Evolutionary conservation across 1,284 basidiomycete species (phyloP), one percentile per base, ranked within the genome.

Genomic region (Ganoderma sinense): DNA sequence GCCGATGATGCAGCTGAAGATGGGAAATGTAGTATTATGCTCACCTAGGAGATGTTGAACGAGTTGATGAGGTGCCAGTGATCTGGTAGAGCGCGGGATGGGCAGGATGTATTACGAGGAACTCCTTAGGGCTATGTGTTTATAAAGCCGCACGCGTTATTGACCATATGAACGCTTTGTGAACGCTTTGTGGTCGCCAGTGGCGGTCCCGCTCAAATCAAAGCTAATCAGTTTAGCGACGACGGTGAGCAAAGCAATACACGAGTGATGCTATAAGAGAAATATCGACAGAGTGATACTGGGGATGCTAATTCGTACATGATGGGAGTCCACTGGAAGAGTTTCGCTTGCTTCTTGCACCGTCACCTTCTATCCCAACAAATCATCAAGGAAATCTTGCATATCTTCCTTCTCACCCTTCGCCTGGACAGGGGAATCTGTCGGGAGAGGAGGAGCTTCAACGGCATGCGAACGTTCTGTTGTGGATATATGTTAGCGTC

Each of bases 331-430:
- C 23, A 11, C 20, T 26, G 23, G 23, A 23, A 14, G 2, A 23
- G 48, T 13, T 26, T 51, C 26, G 48, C 48, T 51, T 51, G 48
- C 48, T 13, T 29, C 18, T 18, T 26, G 31, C 23, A n/a, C 33
- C 18, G 36, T 10, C 7, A 33, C 20, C 29, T 33, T 56, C 53
- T 56, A 73, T n/a, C 60, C 65, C 6, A 93, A 77, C 3, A 94
- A 76, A 65, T 93, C 91, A 70, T 94, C 92, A 43, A 94, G 79
- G 74, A 92, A 94, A 56, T 89, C 89, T 79, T 94, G 87, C 91
- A 94, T 91, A 59, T 89, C 84, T 45, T 81, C 82, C 75, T 88
- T 89, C 23, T 86, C 82, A 48, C 82, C 80, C 77, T 88, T 89
- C 23, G 77, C 75, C 16, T 78, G 76, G 23, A 71, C 69, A 5